Base-by-base conservation (phyloP, 352 stramenopile species). In the Aphanomyces invadans region DNA sequence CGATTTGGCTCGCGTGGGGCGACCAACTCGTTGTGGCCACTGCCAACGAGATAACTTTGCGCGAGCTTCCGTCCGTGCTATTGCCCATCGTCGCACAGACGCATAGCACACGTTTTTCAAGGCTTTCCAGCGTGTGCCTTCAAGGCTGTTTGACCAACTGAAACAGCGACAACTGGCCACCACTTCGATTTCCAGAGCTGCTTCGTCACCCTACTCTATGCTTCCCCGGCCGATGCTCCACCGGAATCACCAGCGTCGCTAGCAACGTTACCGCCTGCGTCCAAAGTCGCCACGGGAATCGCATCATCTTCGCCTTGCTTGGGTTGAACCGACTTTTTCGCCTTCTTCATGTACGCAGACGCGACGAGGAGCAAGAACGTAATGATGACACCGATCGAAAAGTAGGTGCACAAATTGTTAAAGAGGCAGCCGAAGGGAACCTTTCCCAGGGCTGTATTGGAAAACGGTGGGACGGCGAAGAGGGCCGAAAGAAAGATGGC, bases 321-420 rank as follows among this genome's bases (percentile, higher is more conserved):
- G 49, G 10, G 19, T 4, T 2, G 21, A 1, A 12, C 49, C 0
- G 49, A 15, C 25, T 29, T 57, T 29, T 57, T 57, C 5, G 25
- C 19, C 32, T 67, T 67, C 26, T 46, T 57, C n/a, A 67, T 67
- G 60, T 67, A 67, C 38, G 52, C 21, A 32, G 57, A 46, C 29
- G 60, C 60, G 31, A 67, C 60, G 5, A 49, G 21, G 31, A 67
- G 49, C 28, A 67, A 32, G 60, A 55, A 67, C 12, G 46, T 67
- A 25, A 67, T 55, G 33, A 67, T 67, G 4, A 67, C 60, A 4
- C 19, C 46, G 26, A 67, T 67, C 2, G 60, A 48, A 51, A 67
- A 67, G 39, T 56, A 67, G 5, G 39, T 57, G 25, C 31, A 67
- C 9, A 49, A 33, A 51, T 57, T 56, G 42, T 67, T 42, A 57